Conservation (phyloP, 129 eudicot genomes). For the Tanacetum coccineum region DNA sequence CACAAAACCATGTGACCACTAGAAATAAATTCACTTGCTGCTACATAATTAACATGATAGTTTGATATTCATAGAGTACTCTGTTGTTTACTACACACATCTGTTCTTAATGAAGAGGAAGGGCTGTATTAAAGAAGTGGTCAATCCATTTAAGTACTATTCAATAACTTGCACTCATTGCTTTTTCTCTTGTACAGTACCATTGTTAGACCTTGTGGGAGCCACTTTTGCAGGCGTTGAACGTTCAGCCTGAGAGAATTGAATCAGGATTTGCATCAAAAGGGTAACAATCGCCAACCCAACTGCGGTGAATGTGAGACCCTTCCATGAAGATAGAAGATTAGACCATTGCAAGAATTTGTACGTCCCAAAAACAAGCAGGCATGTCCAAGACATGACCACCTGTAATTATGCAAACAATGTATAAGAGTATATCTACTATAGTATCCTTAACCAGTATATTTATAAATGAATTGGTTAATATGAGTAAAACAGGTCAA, state of each 20-base stretch:
- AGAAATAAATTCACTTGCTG: conserved; percentile 23
- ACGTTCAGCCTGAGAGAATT: conserved; percentile 74
- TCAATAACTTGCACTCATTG: conserved; percentile 29
- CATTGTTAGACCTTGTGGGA: conserved; percentile 37
- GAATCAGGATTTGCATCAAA: conserved; percentile 82
- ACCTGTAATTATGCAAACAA: conserved; percentile 50
- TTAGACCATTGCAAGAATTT: conserved; percentile 66
- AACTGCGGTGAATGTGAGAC: conserved; percentile 46
- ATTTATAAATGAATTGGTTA: too few species aligned
- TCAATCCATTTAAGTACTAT: background rate
- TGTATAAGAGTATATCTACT: background rate
- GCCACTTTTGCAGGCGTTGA: conserved; percentile 70
- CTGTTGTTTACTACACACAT: conserved; percentile 34
- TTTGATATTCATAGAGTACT: background rate
- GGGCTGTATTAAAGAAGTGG: conserved; percentile 13
- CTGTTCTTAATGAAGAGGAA: conserved; percentile 24
- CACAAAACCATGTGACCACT: conserved; percentile 1
- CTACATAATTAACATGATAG: conserved; percentile 25
- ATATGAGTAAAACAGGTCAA: background rate
- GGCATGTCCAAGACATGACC: conserved; percentile 56
- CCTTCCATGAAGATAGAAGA: conserved; percentile 79
- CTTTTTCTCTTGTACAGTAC: conserved; percentile 29
- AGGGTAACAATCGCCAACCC: conserved; percentile 50
- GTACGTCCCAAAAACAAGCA: conserved; percentile 42
- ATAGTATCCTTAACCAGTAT: conserved; percentile 2